Conservation (phyloP, 352 stramenopile species). For the Pythium aquatile region DNA sequence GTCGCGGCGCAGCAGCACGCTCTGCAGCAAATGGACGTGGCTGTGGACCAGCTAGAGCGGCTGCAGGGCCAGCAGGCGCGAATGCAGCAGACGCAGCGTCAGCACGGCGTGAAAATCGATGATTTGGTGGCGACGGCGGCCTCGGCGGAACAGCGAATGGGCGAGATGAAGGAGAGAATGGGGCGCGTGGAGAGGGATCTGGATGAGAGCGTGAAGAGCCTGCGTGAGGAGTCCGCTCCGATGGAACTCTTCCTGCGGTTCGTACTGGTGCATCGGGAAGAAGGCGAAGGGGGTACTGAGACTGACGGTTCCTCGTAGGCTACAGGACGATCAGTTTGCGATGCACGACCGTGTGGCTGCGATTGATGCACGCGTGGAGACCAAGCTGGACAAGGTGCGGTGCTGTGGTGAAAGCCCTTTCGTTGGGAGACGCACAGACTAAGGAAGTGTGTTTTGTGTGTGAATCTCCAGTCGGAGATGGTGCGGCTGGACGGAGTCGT, state of each 20-base stretch:
- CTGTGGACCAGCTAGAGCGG: constrained; percentile 21
- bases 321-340: constrained; percentile 48
- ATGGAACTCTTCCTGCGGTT: constrained; percentile 17
- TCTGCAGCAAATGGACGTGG: constrained; percentile 24
- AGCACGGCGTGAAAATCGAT: background rate
- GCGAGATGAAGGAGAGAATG: constrained; percentile 5
- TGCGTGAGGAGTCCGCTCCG: constrained; percentile 14
- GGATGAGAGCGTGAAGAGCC: background rate
- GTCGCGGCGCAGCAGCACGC: constrained; percentile 27
- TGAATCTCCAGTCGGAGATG: constrained; percentile 35
- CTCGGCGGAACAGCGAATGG: background rate
- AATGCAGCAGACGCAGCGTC: background rate
- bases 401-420: background rate
- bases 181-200: background rate
- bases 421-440: background rate
- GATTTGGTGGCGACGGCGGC: background rate
- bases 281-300: background rate
- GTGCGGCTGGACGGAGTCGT: constrained; percentile 45
- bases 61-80: background rate
- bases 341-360: constrained; percentile 45
- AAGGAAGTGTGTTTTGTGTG: background rate
- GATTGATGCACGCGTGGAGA: constrained; percentile 39
- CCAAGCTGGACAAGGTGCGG: constrained; percentile 68
- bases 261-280: background rate
- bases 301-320: constrained; percentile 14